Evolutionary conservation across 176 grass and related monocot genomes (phyloP), one percentile per base, ranked within the genome.

Genomic region (Juncus inflexus): DNA sequence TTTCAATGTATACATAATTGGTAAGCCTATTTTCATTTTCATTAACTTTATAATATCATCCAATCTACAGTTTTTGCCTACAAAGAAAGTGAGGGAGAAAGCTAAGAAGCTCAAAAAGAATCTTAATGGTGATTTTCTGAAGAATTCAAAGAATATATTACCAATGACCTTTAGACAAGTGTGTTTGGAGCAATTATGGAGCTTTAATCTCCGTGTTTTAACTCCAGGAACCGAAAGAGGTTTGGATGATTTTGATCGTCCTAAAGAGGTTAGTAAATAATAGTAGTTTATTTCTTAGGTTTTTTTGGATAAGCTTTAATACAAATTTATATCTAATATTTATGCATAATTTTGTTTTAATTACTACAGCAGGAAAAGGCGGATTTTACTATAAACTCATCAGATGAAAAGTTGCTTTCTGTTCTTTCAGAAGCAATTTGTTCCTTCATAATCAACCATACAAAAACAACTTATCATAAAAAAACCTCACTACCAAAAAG

Each of bases 121-220:
- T 41, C 64, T 75, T 0, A 69, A 74, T 8, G 10, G 63, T 15
- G 74, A 79, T 15, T 68, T 87, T 37, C 74, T 89, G 42, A 37
- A 56, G 15, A 74, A 72, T 35, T 73, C 79, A 11, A 79, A 83
- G 13, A 86, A 64, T 12, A 79, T 91, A 36, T 76, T 96, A 50
- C 84, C 82, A 9, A 86, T 81, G 84, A 84, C 84, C 3, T 87
- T 91, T 67, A 81, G 83, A 45, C 92, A 96, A 81, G 87, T 91
- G 63, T 77, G 87, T 2, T 70, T 96, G 70, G 53, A 83, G 42
- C 67, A 67, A 52, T 35, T 89, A 11, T 83, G 77, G 62, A 96
- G 76, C 60, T 91, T 88, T 60, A 80, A 41, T 3, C 82, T 96
- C 13, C 63, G 80, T 36, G 45, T 86, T 7, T 87, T 89, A 65